A percentile compares a stretch with the other conserved stretches of the same genome.
phyloP scores from a whole-genome alignment of 805 yeast genomes.

The Zygoascus tannicola region DNA sequence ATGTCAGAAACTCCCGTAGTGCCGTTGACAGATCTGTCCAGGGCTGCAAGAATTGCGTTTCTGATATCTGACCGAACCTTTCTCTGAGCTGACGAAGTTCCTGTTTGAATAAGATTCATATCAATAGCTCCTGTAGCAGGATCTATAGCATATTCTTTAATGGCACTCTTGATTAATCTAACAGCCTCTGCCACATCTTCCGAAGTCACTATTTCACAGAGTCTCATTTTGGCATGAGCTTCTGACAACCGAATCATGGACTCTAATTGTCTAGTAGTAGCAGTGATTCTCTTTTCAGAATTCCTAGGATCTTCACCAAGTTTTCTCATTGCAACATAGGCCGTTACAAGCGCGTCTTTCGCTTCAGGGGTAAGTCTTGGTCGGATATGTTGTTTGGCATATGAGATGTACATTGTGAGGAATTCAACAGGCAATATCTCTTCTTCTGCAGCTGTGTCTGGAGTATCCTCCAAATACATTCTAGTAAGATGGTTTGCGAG shows the following conservation, averaged over 20 bases:
- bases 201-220: constrained; percentile 59
- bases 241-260: constrained; percentile 90
- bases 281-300: constrained; percentile 86
- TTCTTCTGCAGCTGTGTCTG: constrained; percentile 55
- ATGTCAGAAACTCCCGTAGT: constrained; percentile 38
- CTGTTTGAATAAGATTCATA: constrained; percentile 95
- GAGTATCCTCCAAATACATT: constrained; percentile 83
- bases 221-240: constrained; percentile 96
- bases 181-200: constrained; percentile 90
- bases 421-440: constrained; percentile 81
- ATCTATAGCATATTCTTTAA: constrained; percentile 96
- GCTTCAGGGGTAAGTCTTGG: constrained; percentile 80
- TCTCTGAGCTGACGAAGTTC: constrained; percentile 82
- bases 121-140: constrained; percentile 95
- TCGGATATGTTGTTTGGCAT: constrained; percentile 75
- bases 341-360: constrained; percentile 71
- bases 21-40: constrained; percentile 33
- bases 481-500: constrained; percentile 85
- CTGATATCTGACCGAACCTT: constrained; percentile 63
- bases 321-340: constrained; percentile 89
- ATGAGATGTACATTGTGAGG: constrained; percentile 80
- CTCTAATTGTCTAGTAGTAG: constrained; percentile 95
- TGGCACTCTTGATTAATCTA: constrained; percentile 83
- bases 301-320: constrained; percentile 85
- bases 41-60: constrained; percentile 45